These are phyloP conservation scores for Solanum pinnatisectum DNA, from an alignment of 257 asterid species.

Conservation along the genomic window DNA sequence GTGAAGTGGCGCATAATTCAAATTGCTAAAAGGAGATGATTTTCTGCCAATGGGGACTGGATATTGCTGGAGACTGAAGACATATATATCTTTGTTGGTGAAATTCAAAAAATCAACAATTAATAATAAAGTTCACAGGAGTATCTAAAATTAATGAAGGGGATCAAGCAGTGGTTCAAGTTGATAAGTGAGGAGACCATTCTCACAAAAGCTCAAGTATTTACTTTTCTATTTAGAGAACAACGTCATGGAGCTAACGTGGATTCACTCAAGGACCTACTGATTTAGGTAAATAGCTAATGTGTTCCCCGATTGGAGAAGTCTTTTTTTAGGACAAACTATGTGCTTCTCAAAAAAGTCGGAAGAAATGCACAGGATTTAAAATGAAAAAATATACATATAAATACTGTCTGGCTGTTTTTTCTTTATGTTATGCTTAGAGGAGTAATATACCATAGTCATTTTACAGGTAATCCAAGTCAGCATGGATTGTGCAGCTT, in stretches of 20 bases:
- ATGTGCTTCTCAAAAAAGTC: background rate
- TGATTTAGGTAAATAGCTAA: background rate
- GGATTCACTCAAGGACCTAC: background rate
- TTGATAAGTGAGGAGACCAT: background rate
- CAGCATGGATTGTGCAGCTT: background rate
- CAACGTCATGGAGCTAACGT: background rate
- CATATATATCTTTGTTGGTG: background rate
- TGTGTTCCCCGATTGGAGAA: background rate
- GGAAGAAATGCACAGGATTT: background rate
- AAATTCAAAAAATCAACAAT: background rate
- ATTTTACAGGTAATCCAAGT: background rate
- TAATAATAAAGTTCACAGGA: background rate
- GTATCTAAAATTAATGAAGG: background rate
- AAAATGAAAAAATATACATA: background rate
- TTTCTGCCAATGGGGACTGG: background rate
- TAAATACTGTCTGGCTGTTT: background rate
- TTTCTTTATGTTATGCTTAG: background rate
- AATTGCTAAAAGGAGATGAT: background rate
- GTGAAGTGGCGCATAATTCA: background rate
- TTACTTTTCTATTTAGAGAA: background rate
- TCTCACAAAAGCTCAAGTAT: background rate
- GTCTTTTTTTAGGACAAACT: background rate
- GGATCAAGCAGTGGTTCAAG: background rate
- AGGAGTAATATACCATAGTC: background rate
- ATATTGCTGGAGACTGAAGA: background rate